Conservation (phyloP, 2,329 filamentous ascomycete species). For the Akanthomyces lecanii region DNA sequence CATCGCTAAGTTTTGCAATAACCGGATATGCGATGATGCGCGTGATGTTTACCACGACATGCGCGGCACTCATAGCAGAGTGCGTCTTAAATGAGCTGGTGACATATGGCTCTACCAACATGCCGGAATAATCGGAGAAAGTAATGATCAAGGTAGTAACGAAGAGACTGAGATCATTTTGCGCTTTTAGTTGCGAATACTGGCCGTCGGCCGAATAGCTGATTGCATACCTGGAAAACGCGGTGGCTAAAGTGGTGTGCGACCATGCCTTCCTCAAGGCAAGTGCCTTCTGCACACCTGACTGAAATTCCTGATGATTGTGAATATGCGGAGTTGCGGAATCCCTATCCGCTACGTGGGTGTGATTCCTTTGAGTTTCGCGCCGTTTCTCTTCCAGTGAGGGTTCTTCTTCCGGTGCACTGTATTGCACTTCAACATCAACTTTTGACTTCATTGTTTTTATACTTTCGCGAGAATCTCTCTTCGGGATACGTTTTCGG, state of each 20-base stretch:
- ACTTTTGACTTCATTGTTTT: neutral
- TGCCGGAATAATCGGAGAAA: constrained; percentile 30
- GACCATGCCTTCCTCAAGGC: neutral
- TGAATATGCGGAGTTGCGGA: too few species aligned
- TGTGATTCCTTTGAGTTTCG: neutral
- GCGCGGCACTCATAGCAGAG: constrained; percentile 45
- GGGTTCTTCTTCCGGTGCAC: too few species aligned
- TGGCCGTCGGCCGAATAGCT: too few species aligned
- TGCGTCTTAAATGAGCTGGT: constrained; percentile 41
- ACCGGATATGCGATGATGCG: constrained; percentile 53
- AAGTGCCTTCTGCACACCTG: neutral
- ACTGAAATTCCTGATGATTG: neutral
- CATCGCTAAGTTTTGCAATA: constrained; percentile 56
- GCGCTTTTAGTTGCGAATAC: neutral
- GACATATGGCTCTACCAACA: constrained; percentile 30
- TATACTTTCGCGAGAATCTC: neutral
- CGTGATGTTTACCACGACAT: constrained; percentile 45
- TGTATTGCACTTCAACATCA: neutral
- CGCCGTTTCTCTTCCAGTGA: neutral
- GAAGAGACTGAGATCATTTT: constrained; percentile 23
- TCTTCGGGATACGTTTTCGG: neutral
- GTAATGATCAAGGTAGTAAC: constrained; percentile 29
- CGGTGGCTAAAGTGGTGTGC: neutral
- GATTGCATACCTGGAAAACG: neutral
- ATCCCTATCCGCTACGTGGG: too few species aligned